phyloP scores from a whole-genome alignment of 495 filamentous ascomycete genomes.

The Aspergillus sclerotioniger region DNA sequence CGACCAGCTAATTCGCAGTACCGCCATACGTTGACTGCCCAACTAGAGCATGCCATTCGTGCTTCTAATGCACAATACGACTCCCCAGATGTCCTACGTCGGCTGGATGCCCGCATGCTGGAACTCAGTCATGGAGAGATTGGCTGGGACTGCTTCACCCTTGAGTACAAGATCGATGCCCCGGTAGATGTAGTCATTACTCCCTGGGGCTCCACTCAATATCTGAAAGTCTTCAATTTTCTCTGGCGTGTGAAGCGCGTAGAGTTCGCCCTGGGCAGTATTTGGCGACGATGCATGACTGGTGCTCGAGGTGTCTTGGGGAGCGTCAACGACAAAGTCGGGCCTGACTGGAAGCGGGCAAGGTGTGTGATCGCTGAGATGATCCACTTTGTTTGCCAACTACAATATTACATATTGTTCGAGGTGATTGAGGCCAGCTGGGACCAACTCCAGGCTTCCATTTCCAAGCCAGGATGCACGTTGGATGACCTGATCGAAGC shows the following conservation, averaged over 20 bases:
- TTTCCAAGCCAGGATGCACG: conserved; percentile 78
- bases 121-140: conserved; percentile 95
- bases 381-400: conserved; percentile 95
- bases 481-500: conserved; percentile 93
- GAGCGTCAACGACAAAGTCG: conserved; percentile 70
- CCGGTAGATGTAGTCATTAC: conserved; percentile 98
- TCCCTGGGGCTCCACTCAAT: conserved; percentile 89
- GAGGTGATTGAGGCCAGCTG: conserved; percentile 96
- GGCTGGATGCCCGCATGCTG: conserved; percentile 93
- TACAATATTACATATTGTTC: conserved; percentile 98
- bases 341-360: conserved; percentile 84
- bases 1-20: conserved; percentile 94
- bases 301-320: conserved; percentile 89
- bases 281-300: conserved; percentile 96
- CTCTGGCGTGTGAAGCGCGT: conserved; percentile 98
- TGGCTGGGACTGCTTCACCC: conserved; percentile 98
- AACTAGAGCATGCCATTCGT: conserved; percentile 95
- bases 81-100: conserved; percentile 83
- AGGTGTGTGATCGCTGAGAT: conserved; percentile 90
- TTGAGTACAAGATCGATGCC: conserved; percentile 98
- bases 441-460: conserved; percentile 78
- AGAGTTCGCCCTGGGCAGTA: conserved; percentile 85
- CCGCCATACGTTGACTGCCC: conserved; percentile 91
- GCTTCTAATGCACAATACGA: conserved; percentile 97
- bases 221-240: conserved; percentile 99